Evolutionary conservation across 331 rosid genomes (phyloP).

Genomic region (Spiraea crenata): DNA sequence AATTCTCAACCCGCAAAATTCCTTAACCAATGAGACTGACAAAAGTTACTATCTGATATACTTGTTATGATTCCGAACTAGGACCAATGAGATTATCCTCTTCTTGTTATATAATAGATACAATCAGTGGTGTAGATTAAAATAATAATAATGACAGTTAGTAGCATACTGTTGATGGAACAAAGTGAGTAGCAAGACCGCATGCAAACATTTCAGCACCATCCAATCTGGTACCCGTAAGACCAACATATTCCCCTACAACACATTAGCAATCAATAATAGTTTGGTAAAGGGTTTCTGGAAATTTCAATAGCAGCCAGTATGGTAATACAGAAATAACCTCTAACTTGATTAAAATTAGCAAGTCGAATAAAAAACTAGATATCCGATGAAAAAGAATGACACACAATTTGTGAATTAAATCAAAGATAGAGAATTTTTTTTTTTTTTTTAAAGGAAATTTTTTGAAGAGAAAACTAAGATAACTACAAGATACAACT

Average conservation of each 20-base stretch:
- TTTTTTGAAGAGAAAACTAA: not conserved
- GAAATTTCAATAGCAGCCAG: slow-evolving; percentile 4
- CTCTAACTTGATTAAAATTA: not conserved
- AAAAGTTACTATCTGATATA: not conserved
- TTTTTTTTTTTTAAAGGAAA: too few relatives aligned
- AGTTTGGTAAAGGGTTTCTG: not conserved
- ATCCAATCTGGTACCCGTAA: slow-evolving; percentile 87
- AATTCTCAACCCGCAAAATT: not conserved
- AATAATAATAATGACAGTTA: slow-evolving; percentile 2
- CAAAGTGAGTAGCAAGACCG: slow-evolving; percentile 96
- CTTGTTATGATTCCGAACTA: slow-evolving; percentile 2
- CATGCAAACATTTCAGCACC: slow-evolving; percentile 96
- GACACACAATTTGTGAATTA: not conserved
- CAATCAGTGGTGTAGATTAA: not conserved
- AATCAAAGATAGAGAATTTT: not conserved
- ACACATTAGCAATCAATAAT: slow-evolving; percentile 9
- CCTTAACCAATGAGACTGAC: not conserved
- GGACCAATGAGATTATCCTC: not conserved
- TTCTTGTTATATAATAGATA: not conserved
- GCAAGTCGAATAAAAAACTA: not conserved
- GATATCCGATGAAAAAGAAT: not conserved
- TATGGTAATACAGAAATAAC: not conserved
- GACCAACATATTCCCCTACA: slow-evolving; percentile 97
- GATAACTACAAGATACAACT: not conserved
- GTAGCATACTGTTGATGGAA: slow-evolving; percentile 56